Evolutionary conservation across 495 filamentous ascomycete genomes (phyloP), one percentile per base, ranked within the genome.

Genomic region (Podospora anserina): DNA sequence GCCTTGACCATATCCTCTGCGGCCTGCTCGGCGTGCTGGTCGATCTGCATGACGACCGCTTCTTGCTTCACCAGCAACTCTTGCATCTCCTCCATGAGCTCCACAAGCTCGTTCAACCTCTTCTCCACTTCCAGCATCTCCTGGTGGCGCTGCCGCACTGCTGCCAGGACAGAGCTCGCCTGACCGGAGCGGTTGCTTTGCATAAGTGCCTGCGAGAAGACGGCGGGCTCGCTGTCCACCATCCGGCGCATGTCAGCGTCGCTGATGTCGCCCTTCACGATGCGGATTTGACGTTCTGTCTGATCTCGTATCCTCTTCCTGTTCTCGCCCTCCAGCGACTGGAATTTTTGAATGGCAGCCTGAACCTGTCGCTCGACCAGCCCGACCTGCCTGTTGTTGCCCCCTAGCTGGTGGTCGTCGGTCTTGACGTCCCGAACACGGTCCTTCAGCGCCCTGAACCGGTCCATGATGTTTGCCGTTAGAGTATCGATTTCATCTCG

Each of bases 101-200:
- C 86, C 28, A 89, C 86, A 27, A 99, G 84, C 77, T 97, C 92
- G 30, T 90, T 87, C 82, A 99, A 88, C 76, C 92, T 89, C 72
- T 86, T 82, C 83, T 96, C 92, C 72, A 99, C 96, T 81, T 94
- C 91, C 76, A 92, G 89, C 76, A 99, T 92, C 18, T 91, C 93
- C 59, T 89, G 88, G 79, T 97, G 94, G 69, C 95, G 91, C 72
- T 90, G 87, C 77, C 91, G 80, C 63, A 96, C 92, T 55, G 90
- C 90, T 66, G 86, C 85, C 66, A 93, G 84, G 63, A 90, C 90
- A 58, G 88, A 86, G 72, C 91, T 89, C 20, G 92, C 91, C 81
- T 96, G 89, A 57, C 91, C 90, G 57, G 88, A 86, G 64, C 95
- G 91, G 75, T 90, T 88, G 72, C 91, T 80, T 66, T 85, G 81